Percentiles rank a stretch among this genome's conserved stretches.
These are phyloP conservation scores for Pugionium cornutum DNA, from an alignment of 345 rosid genomes.

Conservation along the genomic window DNA sequence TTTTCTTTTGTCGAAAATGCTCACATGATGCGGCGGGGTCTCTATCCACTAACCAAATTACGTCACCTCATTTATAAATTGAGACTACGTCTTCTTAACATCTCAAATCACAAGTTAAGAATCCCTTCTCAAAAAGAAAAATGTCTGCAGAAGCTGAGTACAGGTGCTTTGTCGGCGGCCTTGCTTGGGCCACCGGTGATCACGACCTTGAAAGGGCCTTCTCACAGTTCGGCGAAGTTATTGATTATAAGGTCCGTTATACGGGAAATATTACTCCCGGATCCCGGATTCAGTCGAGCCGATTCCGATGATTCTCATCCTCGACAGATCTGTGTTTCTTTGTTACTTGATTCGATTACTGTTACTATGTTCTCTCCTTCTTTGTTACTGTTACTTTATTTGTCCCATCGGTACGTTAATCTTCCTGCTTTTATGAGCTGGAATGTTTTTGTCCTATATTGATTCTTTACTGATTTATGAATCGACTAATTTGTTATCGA, in stretches of 20 bases:
- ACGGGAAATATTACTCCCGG: slow-evolving; percentile 45
- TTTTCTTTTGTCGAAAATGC: too few species aligned
- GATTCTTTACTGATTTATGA: background rate
- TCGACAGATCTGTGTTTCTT: slow-evolving; percentile 43
- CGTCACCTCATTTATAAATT: slow-evolving; percentile 33
- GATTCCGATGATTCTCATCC: slow-evolving; percentile 38
- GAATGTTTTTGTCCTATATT: too few species aligned
- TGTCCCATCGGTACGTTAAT: slow-evolving; percentile 82
- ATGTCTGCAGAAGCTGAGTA: slow-evolving; percentile 61
- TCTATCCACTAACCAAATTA: background rate
- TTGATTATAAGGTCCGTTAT: slow-evolving; percentile 97
- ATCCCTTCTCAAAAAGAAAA: background rate
- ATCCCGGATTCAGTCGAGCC: slow-evolving; percentile 28
- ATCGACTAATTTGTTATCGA: background rate
- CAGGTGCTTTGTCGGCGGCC: slow-evolving; percentile 94
- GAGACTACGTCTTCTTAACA: slow-evolving; percentile 14
- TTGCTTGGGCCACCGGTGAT: slow-evolving; percentile 91
- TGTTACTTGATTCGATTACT: slow-evolving; percentile 60
- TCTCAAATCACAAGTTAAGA: slow-evolving; percentile 13
- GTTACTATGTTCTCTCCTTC: slow-evolving; percentile 15
- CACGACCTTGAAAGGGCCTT: slow-evolving; percentile 54
- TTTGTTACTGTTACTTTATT: slow-evolving; percentile 69
- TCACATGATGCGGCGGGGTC: too few species aligned
- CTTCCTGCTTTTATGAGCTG: slow-evolving; percentile 54
- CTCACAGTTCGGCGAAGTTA: slow-evolving; percentile 61